phyloP scores from a whole-genome alignment of 2,329 filamentous ascomycete species.

The Neofusicoccum parvum region DNA sequence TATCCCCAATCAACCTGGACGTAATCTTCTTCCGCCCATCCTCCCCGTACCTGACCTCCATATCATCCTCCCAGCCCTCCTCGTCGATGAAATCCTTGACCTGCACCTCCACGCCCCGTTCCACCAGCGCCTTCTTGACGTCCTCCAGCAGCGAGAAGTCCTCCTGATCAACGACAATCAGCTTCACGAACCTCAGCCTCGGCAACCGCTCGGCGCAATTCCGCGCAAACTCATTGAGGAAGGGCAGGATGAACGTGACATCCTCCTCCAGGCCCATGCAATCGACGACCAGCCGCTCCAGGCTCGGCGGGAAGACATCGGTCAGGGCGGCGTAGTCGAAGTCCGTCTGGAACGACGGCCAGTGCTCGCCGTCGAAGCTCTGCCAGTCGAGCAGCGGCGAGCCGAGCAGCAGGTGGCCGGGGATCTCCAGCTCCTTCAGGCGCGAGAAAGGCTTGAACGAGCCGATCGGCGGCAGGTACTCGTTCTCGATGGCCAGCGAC shows the following conservation, averaged over 20 bases:
- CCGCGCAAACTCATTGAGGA: neutral
- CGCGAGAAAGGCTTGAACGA: conserved; percentile 1
- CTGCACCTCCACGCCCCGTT: neutral
- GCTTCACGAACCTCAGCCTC: neutral
- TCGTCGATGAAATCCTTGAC: conserved; percentile 11
- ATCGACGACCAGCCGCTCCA: neutral
- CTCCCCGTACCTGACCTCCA: neutral
- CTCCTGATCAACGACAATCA: neutral
- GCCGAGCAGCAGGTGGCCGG: conserved; percentile 6
- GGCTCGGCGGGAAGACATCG: neutral
- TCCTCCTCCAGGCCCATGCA: conserved; percentile 12
- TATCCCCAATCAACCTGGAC: conserved; percentile 6
- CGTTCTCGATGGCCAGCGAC: conserved; percentile 2
- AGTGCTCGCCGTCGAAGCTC: conserved; percentile 7
- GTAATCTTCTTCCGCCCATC: conserved; percentile 10
- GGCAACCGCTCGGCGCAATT: neutral
- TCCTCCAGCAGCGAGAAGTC: neutral
- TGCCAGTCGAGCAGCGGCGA: conserved; percentile 12
- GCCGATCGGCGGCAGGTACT: conserved; percentile 6
- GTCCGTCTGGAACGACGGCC: neutral
- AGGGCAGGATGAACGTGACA: neutral
- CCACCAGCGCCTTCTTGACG: neutral
- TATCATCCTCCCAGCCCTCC: conserved; percentile 8
- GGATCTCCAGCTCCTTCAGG: neutral
- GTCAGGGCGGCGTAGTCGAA: neutral